phyloP scores from a whole-genome alignment of 139 green algal genomes.

The Medakamo hakoo region DNA sequence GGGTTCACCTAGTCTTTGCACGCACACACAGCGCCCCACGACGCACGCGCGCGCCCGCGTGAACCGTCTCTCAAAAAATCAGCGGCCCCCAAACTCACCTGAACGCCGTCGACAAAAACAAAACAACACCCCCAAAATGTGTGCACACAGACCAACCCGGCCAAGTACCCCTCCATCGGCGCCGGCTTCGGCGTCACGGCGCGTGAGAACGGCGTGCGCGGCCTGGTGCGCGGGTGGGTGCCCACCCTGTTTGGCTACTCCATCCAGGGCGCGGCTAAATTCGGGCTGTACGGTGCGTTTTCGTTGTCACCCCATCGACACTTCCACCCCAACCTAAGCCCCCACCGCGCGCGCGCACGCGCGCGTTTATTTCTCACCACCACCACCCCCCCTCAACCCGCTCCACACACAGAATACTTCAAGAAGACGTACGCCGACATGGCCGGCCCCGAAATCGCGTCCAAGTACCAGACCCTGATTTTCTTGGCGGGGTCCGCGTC shows the following conservation, averaged over 20 bases:
- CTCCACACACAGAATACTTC: conserved; percentile 29
- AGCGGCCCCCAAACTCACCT: no score
- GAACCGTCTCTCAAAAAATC: no score
- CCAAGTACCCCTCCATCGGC: conserved; percentile 25
- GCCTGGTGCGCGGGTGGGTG: conserved; percentile 64
- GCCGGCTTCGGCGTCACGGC: conserved; percentile 49
- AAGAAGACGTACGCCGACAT: conserved; percentile 65
- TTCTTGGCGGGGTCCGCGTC: conserved; percentile 73
- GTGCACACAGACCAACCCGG: neutral
- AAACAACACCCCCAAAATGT: no score
- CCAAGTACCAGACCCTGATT: conserved; percentile 76
- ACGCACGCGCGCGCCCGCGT: no score
- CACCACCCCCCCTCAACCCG: neutral
- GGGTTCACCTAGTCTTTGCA: no score
- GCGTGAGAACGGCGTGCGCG: conserved; percentile 37
- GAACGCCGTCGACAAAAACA: no score
- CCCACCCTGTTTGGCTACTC: conserved; percentile 74
- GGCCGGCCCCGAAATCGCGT: conserved; percentile 56
- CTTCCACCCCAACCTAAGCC: no score
- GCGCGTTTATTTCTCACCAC: no score
- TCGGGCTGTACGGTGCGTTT: conserved; percentile 83
- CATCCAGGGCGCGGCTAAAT: conserved; percentile 78
- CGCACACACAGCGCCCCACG: no score
- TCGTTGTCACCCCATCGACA: no score
- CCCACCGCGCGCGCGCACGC: no score